These are phyloP conservation scores for Anaeromyces robustus DNA, from an alignment of 192 early-diverging fungal genomes.

Conservation along the genomic window DNA sequence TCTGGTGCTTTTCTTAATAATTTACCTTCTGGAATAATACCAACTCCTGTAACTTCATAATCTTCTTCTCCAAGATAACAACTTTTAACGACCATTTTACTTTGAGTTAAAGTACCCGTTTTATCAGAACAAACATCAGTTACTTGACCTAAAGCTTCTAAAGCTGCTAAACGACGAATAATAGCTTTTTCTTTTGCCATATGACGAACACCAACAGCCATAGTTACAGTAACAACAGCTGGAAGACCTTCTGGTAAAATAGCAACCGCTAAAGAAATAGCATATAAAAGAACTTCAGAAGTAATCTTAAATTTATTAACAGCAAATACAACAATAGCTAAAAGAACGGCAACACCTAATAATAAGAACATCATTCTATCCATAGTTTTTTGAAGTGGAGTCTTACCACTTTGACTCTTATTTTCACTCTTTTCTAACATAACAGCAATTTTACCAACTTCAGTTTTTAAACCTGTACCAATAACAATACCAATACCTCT, in stretches of 20 bases:
- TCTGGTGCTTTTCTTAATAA: background rate
- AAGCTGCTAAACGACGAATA: slow-evolving; percentile 63
- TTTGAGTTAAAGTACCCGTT: slow-evolving; percentile 52
- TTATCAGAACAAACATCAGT: slow-evolving; percentile 20
- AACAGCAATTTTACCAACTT: slow-evolving; percentile 67
- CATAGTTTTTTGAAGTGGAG: slow-evolving; percentile 49
- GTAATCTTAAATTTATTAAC: slow-evolving; percentile 15
- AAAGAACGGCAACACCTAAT: slow-evolving; percentile 49
- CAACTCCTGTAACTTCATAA: background rate
- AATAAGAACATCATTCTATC: slow-evolving; percentile 59
- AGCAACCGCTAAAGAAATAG: slow-evolving; percentile 70
- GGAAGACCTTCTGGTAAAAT: slow-evolving; percentile 87
- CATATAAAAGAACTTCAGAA: slow-evolving; percentile 31
- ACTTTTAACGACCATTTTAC: slow-evolving; percentile 59
- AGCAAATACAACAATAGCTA: slow-evolving; percentile 46
- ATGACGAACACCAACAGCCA: slow-evolving; percentile 80
- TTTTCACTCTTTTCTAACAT: slow-evolving; percentile 56
- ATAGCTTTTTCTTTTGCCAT: slow-evolving; percentile 78
- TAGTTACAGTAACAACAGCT: slow-evolving; percentile 83
- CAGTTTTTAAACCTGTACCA: slow-evolving; percentile 81
- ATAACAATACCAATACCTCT: slow-evolving; percentile 54
- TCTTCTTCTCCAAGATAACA: slow-evolving; percentile 16
- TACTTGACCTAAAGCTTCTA: slow-evolving; percentile 27
- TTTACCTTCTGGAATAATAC: background rate
- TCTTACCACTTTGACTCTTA: slow-evolving; percentile 51